Percentiles rank a stretch among this genome's conserved stretches.
phyloP scores from a whole-genome alignment of 805 yeast species.

The Naumovozyma dairenensis region DNA sequence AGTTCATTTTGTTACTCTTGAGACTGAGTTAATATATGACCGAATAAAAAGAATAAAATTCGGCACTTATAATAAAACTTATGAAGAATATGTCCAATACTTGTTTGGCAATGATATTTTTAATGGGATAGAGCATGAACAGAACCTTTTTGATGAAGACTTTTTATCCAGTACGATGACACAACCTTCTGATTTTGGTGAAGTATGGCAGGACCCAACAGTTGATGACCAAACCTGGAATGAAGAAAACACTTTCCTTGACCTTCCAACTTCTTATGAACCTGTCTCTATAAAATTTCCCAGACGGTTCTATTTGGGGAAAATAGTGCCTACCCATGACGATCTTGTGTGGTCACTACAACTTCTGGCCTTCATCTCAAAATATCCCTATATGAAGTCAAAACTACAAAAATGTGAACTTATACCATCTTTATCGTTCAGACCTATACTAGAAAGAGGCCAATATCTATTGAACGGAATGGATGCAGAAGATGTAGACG shows the following conservation, averaged over 20 bases:
- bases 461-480: background rate
- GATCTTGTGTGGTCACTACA: slow-evolving; percentile 93
- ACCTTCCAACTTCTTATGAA: no score
- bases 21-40: slow-evolving; percentile 11
- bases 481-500: no score
- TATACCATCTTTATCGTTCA: slow-evolving; percentile 56
- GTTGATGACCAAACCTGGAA: no score
- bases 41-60: slow-evolving; percentile 10
- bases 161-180: slow-evolving; percentile 9
- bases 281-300: no score
- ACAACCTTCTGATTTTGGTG: slow-evolving; percentile 18
- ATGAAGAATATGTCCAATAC: slow-evolving; percentile 12
- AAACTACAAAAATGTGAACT: slow-evolving; percentile 66
- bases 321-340: slow-evolving; percentile 81
- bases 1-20: slow-evolving; percentile 12
- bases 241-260: no score
- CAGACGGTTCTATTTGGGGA: slow-evolving; percentile 53
- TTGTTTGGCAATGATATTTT: slow-evolving; percentile 13
- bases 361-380: slow-evolving; percentile 83
- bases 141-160: slow-evolving; percentile 7
- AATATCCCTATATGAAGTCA: slow-evolving; percentile 72
- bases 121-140: slow-evolving; percentile 5
- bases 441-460: slow-evolving; percentile 26
- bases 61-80: slow-evolving; percentile 13
- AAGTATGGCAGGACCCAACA: slow-evolving; percentile 12